Base-by-base conservation (phyloP, 768 basidiomycete genomes). In the Rhizopogon vinicolor region DNA sequence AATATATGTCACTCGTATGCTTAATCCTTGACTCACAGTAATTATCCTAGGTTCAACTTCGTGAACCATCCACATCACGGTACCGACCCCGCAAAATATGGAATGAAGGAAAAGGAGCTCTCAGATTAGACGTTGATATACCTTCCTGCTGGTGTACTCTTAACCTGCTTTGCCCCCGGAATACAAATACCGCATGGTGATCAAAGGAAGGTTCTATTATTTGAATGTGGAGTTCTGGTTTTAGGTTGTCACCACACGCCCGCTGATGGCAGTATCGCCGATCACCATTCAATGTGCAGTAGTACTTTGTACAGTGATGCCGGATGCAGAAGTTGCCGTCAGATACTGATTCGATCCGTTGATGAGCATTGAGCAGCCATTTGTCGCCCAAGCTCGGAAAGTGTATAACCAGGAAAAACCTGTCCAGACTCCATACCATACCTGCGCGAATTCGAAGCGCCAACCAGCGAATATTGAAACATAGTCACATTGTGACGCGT, bases 51-150 rank as follows among this genome's bases (percentile, higher is more conserved):
- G 94, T 84, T 98, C 74, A 98, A 98, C 76, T 76, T 98, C 48
- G 94, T 95, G 63, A 89, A 95, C 70, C 94, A 97, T 70, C 85
- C 84, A 42, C 74, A 84, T 67, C 94, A 96, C 66, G 93, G 93
- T 2, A 84, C 86, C 8, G 89, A 95, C 63, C 81, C 88, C 18
- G 81, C 85, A 55, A 94, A 93, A 71, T 97, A 96, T 59, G 77
- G 75, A 25, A 76, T 76, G 44, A 70, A 64, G 62, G 59, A 60
- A 48, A 63, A 65, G 51, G 69, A 69, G 37, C 43, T 50, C 43
- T 57, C 56, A 37, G 61, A 54, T 59, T 72, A 64, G 56, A 59
- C 45, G n/a, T 33, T 19, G 42, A 43, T 41, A 44, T 43, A 54
- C 43, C 45, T 16, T 48, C 46, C 8, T 48, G 19, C 19, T 35